Evolutionary conservation across 106 monocot species (phyloP), one percentile per base, ranked within the genome.

Genomic region (Dioscorea alata): DNA sequence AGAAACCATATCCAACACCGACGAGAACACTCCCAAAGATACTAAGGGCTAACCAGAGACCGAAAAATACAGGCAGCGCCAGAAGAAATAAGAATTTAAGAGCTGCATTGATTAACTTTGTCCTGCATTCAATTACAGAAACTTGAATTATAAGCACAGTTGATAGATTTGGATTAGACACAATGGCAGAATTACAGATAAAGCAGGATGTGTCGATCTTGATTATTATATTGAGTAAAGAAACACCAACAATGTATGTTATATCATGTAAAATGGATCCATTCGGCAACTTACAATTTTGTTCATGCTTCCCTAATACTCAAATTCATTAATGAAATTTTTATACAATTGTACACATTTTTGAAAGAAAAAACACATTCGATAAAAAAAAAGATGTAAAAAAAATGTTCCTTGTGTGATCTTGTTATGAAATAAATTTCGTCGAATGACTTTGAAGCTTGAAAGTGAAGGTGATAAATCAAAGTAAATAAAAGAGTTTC

Each of bases 1-100:
- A 84, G 66, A 96, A 86, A 4, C 95, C 88, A 67, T 88, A 91
- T 21, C 95, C 95, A 68, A 96, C 16, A 21, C 91, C 91, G 33
- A 86, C 84, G 33, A 96, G 73, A 66, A 84, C 72, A 68, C 86
- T 91, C 22, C 84, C 91, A 15, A 72, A 64, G 24, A 86, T 83
- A 75, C 88, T 66, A 49, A 96, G 77, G 32, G 64, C 76, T 49
- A 96, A 58, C 88, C 88, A 96, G 1, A 96, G 77, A 23, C 33
- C 71, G 67, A 88, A 82, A 4, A 96, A 50, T 21, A 86, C 24
- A 0, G 91, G 95, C 14, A 96, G 80, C 72, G 78, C 75, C 62
- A 84, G 49, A 23, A 89, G 73, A 33, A 96, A 59, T 20, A 78
- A 83, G 23, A 86, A 59, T 56, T 96, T 96, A 52, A 91, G 78